Evolutionary conservation across 1,284 basidiomycete genomes (phyloP), one percentile per base, ranked within the genome.

Genomic region (Cryptococcus hybrid): DNA sequence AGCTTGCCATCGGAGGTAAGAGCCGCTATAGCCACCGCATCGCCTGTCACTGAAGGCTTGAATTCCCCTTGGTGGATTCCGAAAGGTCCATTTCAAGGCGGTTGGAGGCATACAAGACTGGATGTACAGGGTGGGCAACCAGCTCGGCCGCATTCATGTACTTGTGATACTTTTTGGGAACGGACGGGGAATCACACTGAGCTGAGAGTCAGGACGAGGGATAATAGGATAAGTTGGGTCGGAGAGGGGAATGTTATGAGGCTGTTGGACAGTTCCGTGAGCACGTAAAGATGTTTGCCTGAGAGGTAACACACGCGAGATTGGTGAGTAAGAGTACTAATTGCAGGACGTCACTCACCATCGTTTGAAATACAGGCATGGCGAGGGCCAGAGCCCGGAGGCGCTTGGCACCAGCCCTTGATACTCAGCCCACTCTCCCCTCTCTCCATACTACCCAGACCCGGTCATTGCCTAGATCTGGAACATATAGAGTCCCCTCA

Each of bases 381-480:
- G 38, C 77, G 61, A 9, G 77, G 77, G 45, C 77, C 77, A 51
- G 65, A 56, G 0, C 75, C 75, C 12, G 60, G 51, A 44, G 66
- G 67, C 42, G 64, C 62, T 57, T 71, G 68, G 24, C 73, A 54
- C 59, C 64, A 70, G 3, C 71, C 76, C 11, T 60, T 59, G 36
- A 77, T 61, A 39, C 61, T 62, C 43, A 76, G 46, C n/a, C 61
- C 66, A 47, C 55, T 58, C 48, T 63, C 64, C 3, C 68, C 15
- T 65, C 56, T 18, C 64, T 40, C 51, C 64, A 54, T 7, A 74
- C 57, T 7, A 68, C 62, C 69, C 72, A 78, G 13, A 78, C 66
- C 11, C 71, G 47, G 58, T 78, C 77, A 42, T 65, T 68, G 18
- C 77, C 77, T 5, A 78, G 66, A 65, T 78, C 77, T 8, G 66